Percentiles rank a stretch among this genome's conserved stretches.
Evolutionary conservation across 768 basidiomycete genomes (phyloP).

Genomic region (Steccherinum ochraceum): DNA sequence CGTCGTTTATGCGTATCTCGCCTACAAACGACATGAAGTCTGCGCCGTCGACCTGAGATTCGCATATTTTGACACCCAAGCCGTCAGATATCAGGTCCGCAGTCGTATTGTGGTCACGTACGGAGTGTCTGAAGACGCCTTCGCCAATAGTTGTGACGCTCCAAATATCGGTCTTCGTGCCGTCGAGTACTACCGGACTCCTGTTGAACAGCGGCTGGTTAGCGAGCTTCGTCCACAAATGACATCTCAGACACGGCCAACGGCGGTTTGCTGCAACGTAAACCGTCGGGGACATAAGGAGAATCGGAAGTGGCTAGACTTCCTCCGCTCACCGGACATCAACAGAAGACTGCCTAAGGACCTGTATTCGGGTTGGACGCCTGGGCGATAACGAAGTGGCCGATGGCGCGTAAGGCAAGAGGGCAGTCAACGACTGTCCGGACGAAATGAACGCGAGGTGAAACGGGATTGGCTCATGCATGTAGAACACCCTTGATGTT

Average conservation of each 20-base stretch:
- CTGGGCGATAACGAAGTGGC: constrained; percentile 21
- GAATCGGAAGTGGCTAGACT: background rate
- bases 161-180: constrained; percentile 70
- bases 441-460: constrained; percentile 55
- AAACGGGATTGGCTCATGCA: constrained; percentile 59
- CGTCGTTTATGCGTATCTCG: constrained; percentile 45
- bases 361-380: constrained; percentile 45
- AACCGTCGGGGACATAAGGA: background rate
- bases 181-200: constrained; percentile 34
- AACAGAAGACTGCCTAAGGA: constrained; percentile 63
- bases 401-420: constrained; percentile 53
- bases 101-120: constrained; percentile 24
- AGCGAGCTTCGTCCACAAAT: background rate
- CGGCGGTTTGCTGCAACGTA: background rate
- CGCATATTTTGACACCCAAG: constrained; percentile 1
- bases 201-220: constrained; percentile 26
- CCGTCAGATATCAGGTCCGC: background rate
- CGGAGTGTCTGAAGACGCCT: constrained; percentile 51
- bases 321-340: constrained; percentile 43
- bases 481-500: constrained; percentile 50
- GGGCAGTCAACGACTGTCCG: constrained; percentile 48
- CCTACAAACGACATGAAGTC: constrained; percentile 59
- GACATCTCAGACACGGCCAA: too few relatives aligned
- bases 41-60: constrained; percentile 51
- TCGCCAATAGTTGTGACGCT: constrained; percentile 57